Evolutionary conservation across 164 flowering plant genomes (phyloP).

Genomic region (Protea cynaroides): DNA sequence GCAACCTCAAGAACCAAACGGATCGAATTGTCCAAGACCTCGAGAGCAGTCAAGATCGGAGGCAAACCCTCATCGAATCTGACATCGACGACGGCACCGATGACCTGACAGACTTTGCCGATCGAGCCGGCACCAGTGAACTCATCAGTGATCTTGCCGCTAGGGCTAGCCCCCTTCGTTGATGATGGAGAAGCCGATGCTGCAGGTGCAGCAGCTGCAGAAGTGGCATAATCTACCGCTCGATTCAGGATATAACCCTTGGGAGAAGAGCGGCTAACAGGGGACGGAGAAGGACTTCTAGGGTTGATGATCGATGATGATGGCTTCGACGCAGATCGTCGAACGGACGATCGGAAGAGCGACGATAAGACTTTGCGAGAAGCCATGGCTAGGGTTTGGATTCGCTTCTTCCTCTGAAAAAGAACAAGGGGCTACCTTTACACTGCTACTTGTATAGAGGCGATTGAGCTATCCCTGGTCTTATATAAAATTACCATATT

Average conservation of each 20-base stretch:
- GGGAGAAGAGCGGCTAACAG: conserved; percentile 22
- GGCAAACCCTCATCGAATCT: conserved; percentile 25
- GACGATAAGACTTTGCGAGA: conserved; percentile 26
- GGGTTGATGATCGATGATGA: conserved; percentile 14
- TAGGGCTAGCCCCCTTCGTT: conserved; percentile 5
- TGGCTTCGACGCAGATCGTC: conserved; percentile 16
- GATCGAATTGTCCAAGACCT: conserved; percentile 28
- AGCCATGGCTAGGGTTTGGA: conserved; percentile 14
- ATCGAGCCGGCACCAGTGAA: conserved; percentile 37
- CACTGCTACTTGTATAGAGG: too few relatives aligned
- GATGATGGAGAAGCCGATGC: conserved; percentile 14
- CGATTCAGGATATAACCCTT: conserved; percentile 25
- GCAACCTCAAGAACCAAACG: conserved; percentile 42
- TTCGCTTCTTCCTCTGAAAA: too few relatives aligned
- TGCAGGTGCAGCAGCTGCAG: conserved; percentile 25
- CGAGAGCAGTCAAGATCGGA: conserved; percentile 34
- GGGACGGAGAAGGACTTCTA: conserved; percentile 18
- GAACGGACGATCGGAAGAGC: conserved; percentile 23
- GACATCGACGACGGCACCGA: conserved; percentile 45
- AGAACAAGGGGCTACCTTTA: too few relatives aligned
- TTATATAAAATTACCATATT: too few relatives aligned
- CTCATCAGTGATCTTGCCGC: conserved; percentile 42
- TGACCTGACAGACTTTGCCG: conserved; percentile 34
- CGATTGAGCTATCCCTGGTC: too few relatives aligned
- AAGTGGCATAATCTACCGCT: conserved; percentile 23